phyloP scores from a whole-genome alignment of 345 rosid genomes.

The Angophora floribunda region DNA sequence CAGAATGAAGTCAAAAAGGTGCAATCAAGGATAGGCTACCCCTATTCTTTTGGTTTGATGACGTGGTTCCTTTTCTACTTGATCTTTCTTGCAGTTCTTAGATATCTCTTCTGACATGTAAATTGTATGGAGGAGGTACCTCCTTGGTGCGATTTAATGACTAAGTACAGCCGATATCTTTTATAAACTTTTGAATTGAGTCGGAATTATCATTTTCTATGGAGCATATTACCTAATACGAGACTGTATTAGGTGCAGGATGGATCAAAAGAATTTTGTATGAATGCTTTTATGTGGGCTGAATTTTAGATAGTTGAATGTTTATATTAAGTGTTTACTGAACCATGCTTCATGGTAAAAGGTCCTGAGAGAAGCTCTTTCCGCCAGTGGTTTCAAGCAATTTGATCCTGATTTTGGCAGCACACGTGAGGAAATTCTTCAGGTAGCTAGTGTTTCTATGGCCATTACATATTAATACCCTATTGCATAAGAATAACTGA shows the following conservation, averaged over 20 bases:
- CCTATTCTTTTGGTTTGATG: neutral
- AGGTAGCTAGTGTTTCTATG: slow-evolving; percentile 26
- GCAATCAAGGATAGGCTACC: neutral
- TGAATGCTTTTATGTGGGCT: neutral
- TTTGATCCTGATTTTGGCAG: slow-evolving; percentile 50
- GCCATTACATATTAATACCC: neutral
- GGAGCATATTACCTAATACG: neutral
- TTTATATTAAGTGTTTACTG: neutral
- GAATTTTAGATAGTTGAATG: neutral
- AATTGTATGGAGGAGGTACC: neutral
- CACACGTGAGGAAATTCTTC: slow-evolving; percentile 68
- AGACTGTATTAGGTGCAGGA: neutral
- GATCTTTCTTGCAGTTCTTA: neutral
- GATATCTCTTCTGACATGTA: neutral
- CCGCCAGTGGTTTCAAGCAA: slow-evolving; percentile 28
- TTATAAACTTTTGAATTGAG: neutral
- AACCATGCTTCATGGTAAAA: slow-evolving; percentile 7
- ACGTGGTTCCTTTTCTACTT: neutral
- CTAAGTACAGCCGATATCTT: neutral
- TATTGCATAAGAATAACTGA: neutral
- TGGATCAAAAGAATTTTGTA: neutral
- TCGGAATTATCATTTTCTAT: neutral
- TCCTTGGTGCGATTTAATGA: neutral
- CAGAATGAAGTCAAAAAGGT: neutral
- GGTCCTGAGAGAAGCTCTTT: slow-evolving; percentile 54